Base-by-base conservation (phyloP, 192 early-diverging fungal species). In the Coemansia sp. region DNA sequence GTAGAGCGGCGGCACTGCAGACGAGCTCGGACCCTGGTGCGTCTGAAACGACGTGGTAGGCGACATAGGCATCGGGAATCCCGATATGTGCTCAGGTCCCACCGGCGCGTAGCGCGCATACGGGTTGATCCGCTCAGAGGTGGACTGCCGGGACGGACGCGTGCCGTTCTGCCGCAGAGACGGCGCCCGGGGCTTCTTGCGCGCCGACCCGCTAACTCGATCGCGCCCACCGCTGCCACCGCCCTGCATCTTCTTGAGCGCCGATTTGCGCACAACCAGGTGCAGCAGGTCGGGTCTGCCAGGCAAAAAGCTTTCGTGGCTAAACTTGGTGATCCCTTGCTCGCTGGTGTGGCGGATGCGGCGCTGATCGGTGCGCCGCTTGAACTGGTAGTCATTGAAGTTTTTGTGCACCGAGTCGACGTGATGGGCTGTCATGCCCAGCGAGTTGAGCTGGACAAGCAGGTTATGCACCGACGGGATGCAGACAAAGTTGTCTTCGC, bases 341-440 rank as follows among this genome's bases (percentile, higher is more conserved):
- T 75, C 64, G 40, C 46, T 68, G 30, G 66, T 75, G 39, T 75
- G 72, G 40, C 72, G 65, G 15, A 64, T 63, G 54, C 72, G 72
- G 20, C 72, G 72, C 65, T 68, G 65, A 25, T 75, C 72, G 19
- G 72, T 75, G 45, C 49, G 58, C 22, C 72, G 65, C 26, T 64
- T 60, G 41, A 75, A 75, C 58, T 68, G 64, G 31, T 75, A 75
- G 53, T 75, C 72, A 58, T 75, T 75, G 35, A 75, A 75, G 46
- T 75, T 75, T 51, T 75, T 75, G 35, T 75, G 72, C 40, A 75
- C 54, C 29, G 72, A 75, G 39, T 75, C 72, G 20, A 62, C 58
- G 46, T 75, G 72, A 45, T 67, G 60, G 8, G 72, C 72, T 7
- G 72, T 64, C 72, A 75, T 75, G n/a, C 72, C 72, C 50, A 58